Base-by-base conservation (phyloP, 129 eudicot genomes). In the Escallonia herrerae region DNA sequence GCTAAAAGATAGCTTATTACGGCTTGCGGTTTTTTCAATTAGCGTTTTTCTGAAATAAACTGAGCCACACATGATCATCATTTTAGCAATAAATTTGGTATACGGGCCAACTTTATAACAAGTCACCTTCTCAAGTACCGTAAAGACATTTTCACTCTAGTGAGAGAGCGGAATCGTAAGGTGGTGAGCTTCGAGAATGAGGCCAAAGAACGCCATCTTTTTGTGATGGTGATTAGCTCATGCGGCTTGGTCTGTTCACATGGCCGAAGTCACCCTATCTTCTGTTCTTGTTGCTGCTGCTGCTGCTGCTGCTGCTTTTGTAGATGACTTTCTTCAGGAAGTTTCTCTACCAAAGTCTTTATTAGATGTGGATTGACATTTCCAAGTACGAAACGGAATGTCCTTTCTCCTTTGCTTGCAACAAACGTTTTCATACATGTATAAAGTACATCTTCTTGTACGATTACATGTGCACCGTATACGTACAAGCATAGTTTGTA, bases 381-480 rank as follows among this genome's bases (percentile, higher is more conserved):
- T 40, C 33, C 5, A 39, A 3, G 51, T 43, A 61, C 47, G 22
- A 61, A 61, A 61, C 50, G 3, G 38, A 33, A 38, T 4, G 44
- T 58, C 39, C 62, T 58, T 58, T 58, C 12, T 58, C 62, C 46
- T 41, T 7, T 3, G 12, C 54, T 49, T 8, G 54, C 3, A n/a
- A 49, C 12, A 7, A 49, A 5, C 3, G 12, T 0, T 7, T 7
- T 1, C 9, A 1, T 7, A 49, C 3, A 49, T 7, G 12, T 7
- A 7, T 40, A 61, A 61, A 12, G 65, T 61, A 61, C 65, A 14
- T 22, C 38, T 40, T 61, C 10, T 3, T n/a, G 50, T 61, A 61
- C 65, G 39, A 61, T 12, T 41, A 6, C 47, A 40, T 39, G 43
- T 4, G 43, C 4, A 11, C 47, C 64, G 64, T 59, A 59, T 38